Base-by-base conservation (phyloP, 2,329 filamentous ascomycete species). In the Bipolaris victoriae region DNA sequence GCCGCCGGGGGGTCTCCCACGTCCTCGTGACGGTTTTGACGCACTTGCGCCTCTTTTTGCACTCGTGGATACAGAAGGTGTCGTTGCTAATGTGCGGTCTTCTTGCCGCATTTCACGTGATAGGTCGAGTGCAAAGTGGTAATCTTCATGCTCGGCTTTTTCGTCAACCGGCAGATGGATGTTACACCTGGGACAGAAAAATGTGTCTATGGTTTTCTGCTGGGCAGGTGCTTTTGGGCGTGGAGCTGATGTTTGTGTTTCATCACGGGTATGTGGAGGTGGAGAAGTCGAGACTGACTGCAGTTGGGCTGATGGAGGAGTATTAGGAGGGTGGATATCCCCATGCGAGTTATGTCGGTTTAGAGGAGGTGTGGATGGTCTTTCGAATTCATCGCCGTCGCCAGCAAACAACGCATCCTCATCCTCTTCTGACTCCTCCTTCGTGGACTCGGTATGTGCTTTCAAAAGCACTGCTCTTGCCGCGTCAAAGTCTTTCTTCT, bases 101-200 rank as follows among this genome's bases (percentile, higher is more conserved):
- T 74, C 67, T 7, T 71, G 65, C 5, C 70, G 66, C 60, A 78
- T 72, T 64, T 89, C 82, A 55, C 87, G 84, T 63, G 93, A 88
- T 29, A 99, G 82, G 66, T 94, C 90, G 77, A 90, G 91, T 44
- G 95, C 95, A 77, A 97, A 89, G 78, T 99, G 95, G 89, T 93
- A 98, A 75, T 99, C 95, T 52, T 89, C 82, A 75, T 99, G 95
- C 77, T 90, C 93, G 63, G 88, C 84, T 65, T 84, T 83, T 54
- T 88, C 85, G 24, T 80, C 71, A 37, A 82, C 79, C 11, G 82
- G 80, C 33, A 95, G 80, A n/a, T 74, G 72, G 67, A 84, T 82
- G 57, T 84, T 82, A 75, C 92, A 97, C 61, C 86, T 86, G 48
- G 80, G 72, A 75, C 92, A 96, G 54, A 79, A 78, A 62, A 80